A percentile compares a stretch with the other conserved stretches of the same genome.
phyloP scores from a whole-genome alignment of 73 alveolate genomes.

The Paramecium tetraurelia region DNA sequence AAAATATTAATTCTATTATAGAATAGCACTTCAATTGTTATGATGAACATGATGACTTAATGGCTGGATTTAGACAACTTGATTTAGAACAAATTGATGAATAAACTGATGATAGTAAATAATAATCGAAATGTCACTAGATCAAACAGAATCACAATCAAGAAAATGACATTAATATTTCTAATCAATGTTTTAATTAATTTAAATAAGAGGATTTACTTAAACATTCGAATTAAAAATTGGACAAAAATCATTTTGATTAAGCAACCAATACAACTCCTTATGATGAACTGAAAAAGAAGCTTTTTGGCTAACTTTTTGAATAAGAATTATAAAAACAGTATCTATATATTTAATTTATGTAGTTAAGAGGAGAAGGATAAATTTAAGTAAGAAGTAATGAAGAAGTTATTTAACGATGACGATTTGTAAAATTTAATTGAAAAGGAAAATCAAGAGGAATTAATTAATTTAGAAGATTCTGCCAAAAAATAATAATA shows the following conservation, averaged over 20 bases:
- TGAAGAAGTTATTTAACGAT: not conserved
- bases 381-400: not conserved
- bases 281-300: not conserved
- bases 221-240: not conserved
- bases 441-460: not conserved
- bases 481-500: not conserved
- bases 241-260: not conserved
- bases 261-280: not conserved
- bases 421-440: not conserved
- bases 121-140: not conserved
- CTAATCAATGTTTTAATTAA: not conserved
- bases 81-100: not conserved
- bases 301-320: not conserved
- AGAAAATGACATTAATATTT: not conserved
- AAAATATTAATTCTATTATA: not conserved
- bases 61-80: not conserved
- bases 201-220: not conserved
- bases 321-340: not conserved
- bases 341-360: not conserved
- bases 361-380: not conserved
- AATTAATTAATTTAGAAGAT: not conserved
- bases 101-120: not conserved
- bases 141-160: not conserved
- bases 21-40: not conserved
- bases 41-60: not conserved